These are phyloP conservation scores for Podila verticillata DNA, from an alignment of 192 early-diverging fungal species.

Conservation along the genomic window DNA sequence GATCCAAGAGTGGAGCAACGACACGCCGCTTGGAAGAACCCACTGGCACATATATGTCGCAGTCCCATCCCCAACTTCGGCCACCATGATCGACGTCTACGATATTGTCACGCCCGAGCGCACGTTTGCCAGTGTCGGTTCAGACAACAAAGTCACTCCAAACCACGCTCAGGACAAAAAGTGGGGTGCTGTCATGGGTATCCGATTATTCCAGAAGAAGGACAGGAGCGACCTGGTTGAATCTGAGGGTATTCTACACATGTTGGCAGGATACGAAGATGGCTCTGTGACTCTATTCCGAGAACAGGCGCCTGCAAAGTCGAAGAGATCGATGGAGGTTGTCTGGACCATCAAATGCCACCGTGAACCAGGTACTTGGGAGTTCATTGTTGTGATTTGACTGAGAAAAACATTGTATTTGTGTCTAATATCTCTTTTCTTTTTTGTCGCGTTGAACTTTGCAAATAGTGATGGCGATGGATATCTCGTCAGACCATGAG, in stretches of 20 bases:
- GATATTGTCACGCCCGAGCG: slow-evolving; percentile 43
- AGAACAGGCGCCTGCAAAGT: background rate
- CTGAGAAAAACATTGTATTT: too few relatives aligned
- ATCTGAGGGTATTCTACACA: slow-evolving; percentile 8
- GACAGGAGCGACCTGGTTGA: background rate
- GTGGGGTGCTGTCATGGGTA: slow-evolving; percentile 41
- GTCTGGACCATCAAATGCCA: slow-evolving; percentile 47
- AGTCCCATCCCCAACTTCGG: slow-evolving; percentile 27
- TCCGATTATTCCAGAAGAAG: slow-evolving; percentile 15
- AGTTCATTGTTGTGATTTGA: background rate
- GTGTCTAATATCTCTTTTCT: background rate
- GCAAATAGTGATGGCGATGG: slow-evolving; percentile 35
- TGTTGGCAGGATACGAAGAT: slow-evolving; percentile 53
- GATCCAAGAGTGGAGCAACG: background rate
- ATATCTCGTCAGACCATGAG: slow-evolving; percentile 29
- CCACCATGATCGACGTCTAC: slow-evolving; percentile 33
- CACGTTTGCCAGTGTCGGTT: slow-evolving; percentile 24
- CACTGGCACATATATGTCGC: slow-evolving; percentile 34
- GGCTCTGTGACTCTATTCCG: slow-evolving; percentile 38
- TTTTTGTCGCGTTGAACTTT: background rate
- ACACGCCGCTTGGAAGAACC: background rate
- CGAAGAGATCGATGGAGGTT: slow-evolving; percentile 14
- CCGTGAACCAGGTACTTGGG: slow-evolving; percentile 34
- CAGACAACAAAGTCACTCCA: background rate
- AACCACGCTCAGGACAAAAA: slow-evolving; percentile 14